Base-by-base conservation (phyloP, 73 alveolate genomes). In the Uronychia setigera region DNA sequence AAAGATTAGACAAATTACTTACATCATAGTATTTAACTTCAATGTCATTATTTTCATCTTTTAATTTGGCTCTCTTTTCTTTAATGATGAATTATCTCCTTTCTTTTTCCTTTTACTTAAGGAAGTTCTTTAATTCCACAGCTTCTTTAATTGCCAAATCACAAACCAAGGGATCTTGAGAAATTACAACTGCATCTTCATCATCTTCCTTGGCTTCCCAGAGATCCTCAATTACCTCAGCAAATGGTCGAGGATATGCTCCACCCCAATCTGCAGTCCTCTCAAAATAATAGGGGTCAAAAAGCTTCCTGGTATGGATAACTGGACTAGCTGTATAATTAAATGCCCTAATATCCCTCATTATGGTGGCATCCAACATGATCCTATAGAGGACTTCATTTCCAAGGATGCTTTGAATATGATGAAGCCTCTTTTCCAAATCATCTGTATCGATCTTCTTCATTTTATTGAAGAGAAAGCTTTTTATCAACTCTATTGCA, bases 231-330 rank as follows among this genome's bases (percentile, higher is more conserved):
- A 86, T 78, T 0, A 79, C 75, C 57, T 86, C 92, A 31, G 75
- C 26, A 35, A 86, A 86, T 29, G 92, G 92, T 79, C 92, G 46
- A 27, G 92, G 92, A 46, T 86, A 86, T 26, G 87, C 87, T 0
- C 92, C 92, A 57, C 92, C 92, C 92, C 92, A 86, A 59, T 86
- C 86, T 13, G 87, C 86, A 31, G 83, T 60, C 33, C 92, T 86
- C 27, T 31, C 33, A 79, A 58, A 82, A 46, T 86, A 86, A n/a
- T 86, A 78, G 14, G 84, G 77, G 33, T 86, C 92, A 59, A 77
- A 86, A 1, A 58, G 79, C 57, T 75, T 59, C 46, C 92, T 78
- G 11, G 81, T 77, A n/a, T 1, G 5, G 5, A 79, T 9, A 1
- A 86, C 75, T 1, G 92, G 92, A 33, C 75, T 79, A n/a, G 92